Base-by-base conservation (phyloP, 352 stramenopile genomes). In the Phytophthora cactorum region DNA sequence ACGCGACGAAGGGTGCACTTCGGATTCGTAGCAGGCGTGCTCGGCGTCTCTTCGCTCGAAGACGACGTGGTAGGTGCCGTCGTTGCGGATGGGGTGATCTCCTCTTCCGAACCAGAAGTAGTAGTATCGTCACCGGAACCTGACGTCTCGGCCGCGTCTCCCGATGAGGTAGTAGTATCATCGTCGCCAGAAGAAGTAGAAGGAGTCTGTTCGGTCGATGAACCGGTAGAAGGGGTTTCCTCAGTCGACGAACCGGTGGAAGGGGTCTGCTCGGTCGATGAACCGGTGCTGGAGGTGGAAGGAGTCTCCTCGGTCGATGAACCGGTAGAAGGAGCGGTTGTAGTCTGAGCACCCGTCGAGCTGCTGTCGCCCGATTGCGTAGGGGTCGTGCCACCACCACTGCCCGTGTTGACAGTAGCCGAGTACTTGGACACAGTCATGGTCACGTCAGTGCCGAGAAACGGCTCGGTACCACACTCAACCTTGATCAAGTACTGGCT, bases 381-480 rank as follows among this genome's bases (percentile, higher is more conserved):
- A 46, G 63, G 43, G 17, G 46, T 62, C 14, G 54, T 45, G 12
- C 54, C 56, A 34, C 55, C 61, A 15, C 44, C 54, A 3, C 27
- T 66, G 22, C 55, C 64, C 28, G 54, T 70, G 55, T 72, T 71
- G 41, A 73, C 60, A 44, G 36, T 59, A 7, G 72, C 62, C 43
- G 70, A 77, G 66, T 78, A 78, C 32, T 68, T 63, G 12, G 66
- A 78, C 31, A 81, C 74, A 5, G 44, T 72, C 54, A 78, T 46
- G 41, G 50, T 59, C 38, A 72, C 70, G 28, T 80, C 64, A 7
- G 32, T 72, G 27, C 60, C 75, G 5, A 69, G 25, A 55, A 83
- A 79, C 8, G 72, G 72, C 60, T 79, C 72, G 7, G 68, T 82
- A 45, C 75, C 75, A 45, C 69, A 80, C 69, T 83, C 72, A 14